Evolutionary conservation across 257 asterid species (phyloP), one percentile per base, ranked within the genome.

Genomic region (Penstemon eatonii): DNA sequence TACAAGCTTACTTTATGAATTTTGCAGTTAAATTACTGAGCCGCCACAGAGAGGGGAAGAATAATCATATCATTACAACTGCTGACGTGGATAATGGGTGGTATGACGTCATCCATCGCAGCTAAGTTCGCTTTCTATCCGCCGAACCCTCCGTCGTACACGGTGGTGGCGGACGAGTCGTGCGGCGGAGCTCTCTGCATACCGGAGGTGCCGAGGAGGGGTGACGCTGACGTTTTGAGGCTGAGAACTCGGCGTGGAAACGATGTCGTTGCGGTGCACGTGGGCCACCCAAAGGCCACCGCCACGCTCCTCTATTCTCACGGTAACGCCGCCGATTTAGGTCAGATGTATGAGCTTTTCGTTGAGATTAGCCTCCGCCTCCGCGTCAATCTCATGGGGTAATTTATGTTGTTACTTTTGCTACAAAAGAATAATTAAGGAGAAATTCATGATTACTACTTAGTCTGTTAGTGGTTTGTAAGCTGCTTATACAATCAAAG

Each of bases 301-400:
- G 87, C 95, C 9, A 94, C 99, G 1, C 71, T 94, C 80, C 93
- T 94, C 6, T 94, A 94, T 67, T 94, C 98, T 50, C 99, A 94
- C 70, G 96, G 99, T 6, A 94, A 94, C 86, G 99, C 98, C 68
- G 98, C 99, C 54, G 99, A 94, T 81, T 84, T 94, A 80, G 96
- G 98, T 3, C 99, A 94, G 96, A 94, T 94, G 99, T 94, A 80
- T 76, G 98, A 94, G 86, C 96, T 94, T 60, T 89, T 91, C 78
- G 95, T 91, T 25, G 98, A 94, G 83, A 82, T 91, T 68, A 94
- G 96, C 76, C 89, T 87, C 73, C 93, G 96, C 12, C 92, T 94
- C 44, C 95, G 99, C 45, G 70, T 91, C 69, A 94, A 91, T 84
- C 86, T 94, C 55, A 81, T 94, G 41, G 98, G 99, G 99, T 94